Percentiles rank a stretch among this genome's conserved stretches.
Conservation (phyloP, 176 grass and related monocot species). For the Phyllostachys edulis region DNA sequence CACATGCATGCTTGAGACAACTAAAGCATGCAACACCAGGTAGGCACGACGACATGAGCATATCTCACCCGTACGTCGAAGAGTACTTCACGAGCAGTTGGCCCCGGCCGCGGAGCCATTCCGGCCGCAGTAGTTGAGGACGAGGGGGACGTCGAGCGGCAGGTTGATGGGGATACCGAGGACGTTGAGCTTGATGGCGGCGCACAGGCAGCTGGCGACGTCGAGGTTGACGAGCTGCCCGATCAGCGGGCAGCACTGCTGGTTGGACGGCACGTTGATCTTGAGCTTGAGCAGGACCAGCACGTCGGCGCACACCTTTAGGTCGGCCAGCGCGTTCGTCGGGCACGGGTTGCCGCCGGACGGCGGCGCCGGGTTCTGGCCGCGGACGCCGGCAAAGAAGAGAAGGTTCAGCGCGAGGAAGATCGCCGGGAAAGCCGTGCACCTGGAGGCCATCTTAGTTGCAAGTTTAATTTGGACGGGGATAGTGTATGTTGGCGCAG, state of each 20-base stretch:
- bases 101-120: slow-evolving; percentile 31
- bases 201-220: slow-evolving; percentile 56
- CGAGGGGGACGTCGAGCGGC: slow-evolving; percentile 53
- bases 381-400: not conserved
- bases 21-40: not conserved
- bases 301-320: slow-evolving; percentile 60
- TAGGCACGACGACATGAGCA: not conserved
- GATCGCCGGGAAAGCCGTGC: not conserved
- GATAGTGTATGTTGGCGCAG: too few species aligned
- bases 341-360: slow-evolving; percentile 47
- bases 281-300: slow-evolving; percentile 51
- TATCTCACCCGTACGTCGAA: not conserved
- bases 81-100: slow-evolving; percentile 31
- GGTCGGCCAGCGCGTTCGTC: slow-evolving; percentile 40
- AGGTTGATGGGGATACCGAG: slow-evolving; percentile 61
- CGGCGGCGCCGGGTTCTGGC: slow-evolving; percentile 24
- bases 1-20: not conserved
- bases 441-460: not conserved
- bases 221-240: slow-evolving; percentile 48
- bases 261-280: slow-evolving; percentile 46
- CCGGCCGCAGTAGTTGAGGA: slow-evolving; percentile 62
- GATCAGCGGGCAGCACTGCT: slow-evolving; percentile 57
- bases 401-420: slow-evolving; percentile 19
- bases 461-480: not conserved
- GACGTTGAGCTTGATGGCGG: slow-evolving; percentile 48